Base-by-base conservation (phyloP, 345 rosid species). In the Rhodomyrtus tomentosa region DNA sequence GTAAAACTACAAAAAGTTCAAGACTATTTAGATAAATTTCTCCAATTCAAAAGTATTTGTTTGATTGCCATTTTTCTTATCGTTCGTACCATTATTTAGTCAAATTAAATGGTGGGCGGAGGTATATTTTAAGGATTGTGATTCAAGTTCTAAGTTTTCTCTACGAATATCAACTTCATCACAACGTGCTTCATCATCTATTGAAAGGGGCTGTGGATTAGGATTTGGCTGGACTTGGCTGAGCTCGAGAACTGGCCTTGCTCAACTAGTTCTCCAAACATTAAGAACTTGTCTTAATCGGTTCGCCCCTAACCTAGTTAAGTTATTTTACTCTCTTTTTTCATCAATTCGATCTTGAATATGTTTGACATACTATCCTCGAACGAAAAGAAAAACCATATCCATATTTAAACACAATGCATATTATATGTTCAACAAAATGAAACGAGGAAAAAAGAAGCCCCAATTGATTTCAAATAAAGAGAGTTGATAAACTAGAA, bases 401-500 rank as follows among this genome's bases (percentile, higher is more conserved):
- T 62, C 1, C 42, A 36, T 8, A 40, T 9, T 36, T 68, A 68
- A 68, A 36, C 22, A 18, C 18, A 18, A 62, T 29, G 22, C 4
- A 9, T 16, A 16, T 68, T 18, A 0, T 68, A 68, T 9, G 2
- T 36, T 32, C 8, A 36, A 68, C 76, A 68, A 62, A 62, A 62
- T 62, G 42, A 62, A 29, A 32, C 0, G 2, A 8, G 3, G 16
- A 59, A 59, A 29, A 62, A 62, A 32, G 15, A 20, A 3, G 4
- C 42, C 38, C 2, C 0, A 0, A 18, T 13, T 6, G 0, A 14
- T 14, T 58, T 9, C 0, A 14, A 0, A 20, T 58, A 13, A 58
- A 58, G 4, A 4, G 8, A 9, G 8, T 29, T 0, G 1, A 10
- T 62, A 15, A 62, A 16, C 16, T 1, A 7, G 4, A 10, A 62